Evolutionary conservation across 306 rosid genomes (phyloP), one percentile per base, ranked within the genome.

Genomic region (Quercus agrifolia): DNA sequence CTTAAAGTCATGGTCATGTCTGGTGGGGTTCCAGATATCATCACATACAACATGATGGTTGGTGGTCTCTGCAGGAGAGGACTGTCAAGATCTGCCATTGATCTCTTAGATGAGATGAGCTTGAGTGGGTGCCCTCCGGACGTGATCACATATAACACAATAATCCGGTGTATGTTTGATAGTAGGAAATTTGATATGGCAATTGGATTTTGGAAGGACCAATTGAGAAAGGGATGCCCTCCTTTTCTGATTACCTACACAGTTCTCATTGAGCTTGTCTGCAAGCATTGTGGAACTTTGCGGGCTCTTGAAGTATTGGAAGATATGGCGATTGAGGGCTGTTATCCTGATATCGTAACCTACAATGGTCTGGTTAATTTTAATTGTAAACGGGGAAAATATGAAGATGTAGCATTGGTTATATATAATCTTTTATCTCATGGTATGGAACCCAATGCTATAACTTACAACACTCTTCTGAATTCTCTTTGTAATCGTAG

Each of bases 91-190:
- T 83, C 88, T 77, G 97, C 98, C 46, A 62, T 89, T 68, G 88
- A 82, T 78, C 75, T 92, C 71, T 74, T 91, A 83, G 95, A 89
- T 33, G 88, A 89, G 55, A 91, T 94, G 99, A 89, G 92, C 83
- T 75, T 85, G 74, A 88, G 95, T 83, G 98, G 98, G 64, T 94
- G 97, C 90, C 85, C 93, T 70, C 97, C 98, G 1, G 92, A 94
- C 81, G 93, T 82, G 38, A 85, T 89, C 76, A 91, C 97, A 1
- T 94, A 92, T 57, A 94, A 94, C 80, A 80, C 95, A 44, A 88
- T 94, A 75, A 77, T 94, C 64, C 91, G 97, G 41, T 38, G 81
- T 79, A 80, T 91, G 87, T 94, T 83, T 87, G 86, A 83, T 28
- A 66, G 62, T 46, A 87, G 93, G 70, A 77, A 85, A 71, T 86